Conservation (phyloP, 192 early-diverging fungal species). For the Haplosporangium gracile region DNA sequence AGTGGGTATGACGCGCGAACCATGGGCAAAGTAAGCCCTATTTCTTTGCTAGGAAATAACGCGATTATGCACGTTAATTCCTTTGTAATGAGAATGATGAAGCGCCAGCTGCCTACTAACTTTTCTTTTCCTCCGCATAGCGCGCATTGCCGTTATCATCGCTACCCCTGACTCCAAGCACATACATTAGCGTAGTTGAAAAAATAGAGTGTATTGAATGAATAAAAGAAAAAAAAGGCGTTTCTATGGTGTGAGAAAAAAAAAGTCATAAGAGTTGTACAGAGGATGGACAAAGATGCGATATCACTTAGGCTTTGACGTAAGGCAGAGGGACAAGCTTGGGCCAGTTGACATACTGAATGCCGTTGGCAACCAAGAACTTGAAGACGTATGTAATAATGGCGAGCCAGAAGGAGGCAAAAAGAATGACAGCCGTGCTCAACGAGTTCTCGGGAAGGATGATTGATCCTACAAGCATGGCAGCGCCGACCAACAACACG, state of each 20-base stretch:
- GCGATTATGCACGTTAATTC: background rate
- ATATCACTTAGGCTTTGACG: background rate
- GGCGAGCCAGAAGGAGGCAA: constrained; percentile 63
- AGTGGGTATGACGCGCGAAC: background rate
- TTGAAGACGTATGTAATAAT: constrained; percentile 58
- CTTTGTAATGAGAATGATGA: background rate
- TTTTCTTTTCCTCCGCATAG: too few species aligned
- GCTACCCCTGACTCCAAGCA: background rate
- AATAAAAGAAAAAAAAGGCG: background rate
- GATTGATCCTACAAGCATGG: constrained; percentile 28
- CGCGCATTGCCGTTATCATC: too few species aligned
- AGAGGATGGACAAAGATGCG: background rate
- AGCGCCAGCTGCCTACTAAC: background rate
- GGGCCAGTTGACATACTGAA: constrained; percentile 67
- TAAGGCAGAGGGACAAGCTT: constrained; percentile 51
- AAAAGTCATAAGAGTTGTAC: background rate
- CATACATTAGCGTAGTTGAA: background rate
- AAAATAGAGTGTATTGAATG: background rate
- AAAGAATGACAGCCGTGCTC: constrained; percentile 46
- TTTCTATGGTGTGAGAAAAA: background rate
- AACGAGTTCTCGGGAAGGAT: constrained; percentile 32
- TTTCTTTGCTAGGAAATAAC: background rate
- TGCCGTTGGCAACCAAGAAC: constrained; percentile 60
- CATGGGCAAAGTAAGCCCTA: background rate
- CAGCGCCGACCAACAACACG: constrained; percentile 7